Conservation (phyloP, 2,329 filamentous ascomycete species). For the Chlorencoelia australis region DNA sequence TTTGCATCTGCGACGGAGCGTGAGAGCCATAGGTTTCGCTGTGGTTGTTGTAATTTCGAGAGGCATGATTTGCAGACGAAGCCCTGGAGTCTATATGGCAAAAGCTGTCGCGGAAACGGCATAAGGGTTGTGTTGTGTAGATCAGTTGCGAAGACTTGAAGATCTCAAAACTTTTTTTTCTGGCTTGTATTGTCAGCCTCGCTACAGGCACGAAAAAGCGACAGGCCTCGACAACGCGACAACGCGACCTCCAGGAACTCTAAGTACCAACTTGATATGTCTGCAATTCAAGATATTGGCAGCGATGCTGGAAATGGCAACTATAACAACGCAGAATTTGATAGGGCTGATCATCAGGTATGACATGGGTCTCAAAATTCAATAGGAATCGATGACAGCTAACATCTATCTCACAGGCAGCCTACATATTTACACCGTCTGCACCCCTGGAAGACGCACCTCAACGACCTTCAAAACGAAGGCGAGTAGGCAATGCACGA, state of each 20-base stretch:
- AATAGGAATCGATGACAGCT: no score
- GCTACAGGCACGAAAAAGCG: no score
- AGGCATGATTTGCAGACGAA: slow-evolving; percentile 27
- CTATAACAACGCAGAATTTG: no score
- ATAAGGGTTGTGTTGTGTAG: slow-evolving; percentile 20
- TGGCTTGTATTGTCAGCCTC: no score
- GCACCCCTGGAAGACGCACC: slow-evolving; percentile 12
- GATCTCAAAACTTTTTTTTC: slow-evolving; percentile 13
- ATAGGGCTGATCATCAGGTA: slow-evolving; percentile 27
- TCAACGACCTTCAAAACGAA: slow-evolving; percentile 27
- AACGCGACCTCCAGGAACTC: slow-evolving; percentile 14
- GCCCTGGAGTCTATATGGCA: slow-evolving; percentile 20
- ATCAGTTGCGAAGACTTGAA: slow-evolving; percentile 5
- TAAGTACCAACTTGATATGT: slow-evolving; percentile 24
- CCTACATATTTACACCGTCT: slow-evolving; percentile 28
- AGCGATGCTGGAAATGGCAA: slow-evolving; percentile 16
- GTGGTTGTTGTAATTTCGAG: slow-evolving; percentile 18
- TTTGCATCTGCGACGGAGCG: slow-evolving; percentile 16
- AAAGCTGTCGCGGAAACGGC: slow-evolving; percentile 21
- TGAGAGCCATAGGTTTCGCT: slow-evolving; percentile 15
- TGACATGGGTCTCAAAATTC: no score
- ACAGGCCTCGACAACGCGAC: neutral
- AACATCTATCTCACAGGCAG: no score
- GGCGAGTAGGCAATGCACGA: slow-evolving; percentile 24
- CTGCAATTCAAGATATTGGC: slow-evolving; percentile 18